Evolutionary conservation across 257 asterid species (phyloP), one percentile per base, ranked within the genome.

Genomic region (Solanum infundibuliforme): DNA sequence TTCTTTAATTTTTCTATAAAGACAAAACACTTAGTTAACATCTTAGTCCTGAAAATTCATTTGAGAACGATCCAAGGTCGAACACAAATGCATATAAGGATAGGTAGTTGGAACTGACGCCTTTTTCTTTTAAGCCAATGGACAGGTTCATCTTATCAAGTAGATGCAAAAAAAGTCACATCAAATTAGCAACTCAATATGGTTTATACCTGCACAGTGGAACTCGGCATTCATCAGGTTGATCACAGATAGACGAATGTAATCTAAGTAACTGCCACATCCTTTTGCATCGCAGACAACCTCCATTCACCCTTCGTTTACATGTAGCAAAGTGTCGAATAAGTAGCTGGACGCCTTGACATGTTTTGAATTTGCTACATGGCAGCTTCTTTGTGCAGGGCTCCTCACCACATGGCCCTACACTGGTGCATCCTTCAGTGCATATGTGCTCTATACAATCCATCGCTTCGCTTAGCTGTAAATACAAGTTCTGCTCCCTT

Each of bases 401-500:
- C 35, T 92, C 94, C 97, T 93, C 90, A 85, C 94, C 89, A 8
- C 55, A 87, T 10, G 99, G 98, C 16, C 98, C 98, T 0, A 96
- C 98, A 12, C 65, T 90, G 1, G 96, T 95, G 93, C 99, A 96
- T 14, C 99, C 99, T 88, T 95, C 99, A 12, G 94, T 87, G 79
- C 98, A 96, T 89, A 96, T 95, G 66, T 96, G 99, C 88, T 93
- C 94, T 4, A 96, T 90, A 83, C 98, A 94, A 79, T 93, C 95
- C 99, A 96, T 96, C 12, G 98, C 99, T 88, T 96, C 99, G 43
- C 98, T 93, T 36, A 96, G 90, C 27, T 95, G 94, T n/a, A 93
- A 89, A 88, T 95, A 96, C 90, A 94, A 62, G 36, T 88, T 87
- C 91, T 95, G 98, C 66, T 93, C 97, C 90, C 84, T 83, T 62